phyloP scores from a whole-genome alignment of 2,329 filamentous ascomycete species.

The Botrytis pseudocinerea region DNA sequence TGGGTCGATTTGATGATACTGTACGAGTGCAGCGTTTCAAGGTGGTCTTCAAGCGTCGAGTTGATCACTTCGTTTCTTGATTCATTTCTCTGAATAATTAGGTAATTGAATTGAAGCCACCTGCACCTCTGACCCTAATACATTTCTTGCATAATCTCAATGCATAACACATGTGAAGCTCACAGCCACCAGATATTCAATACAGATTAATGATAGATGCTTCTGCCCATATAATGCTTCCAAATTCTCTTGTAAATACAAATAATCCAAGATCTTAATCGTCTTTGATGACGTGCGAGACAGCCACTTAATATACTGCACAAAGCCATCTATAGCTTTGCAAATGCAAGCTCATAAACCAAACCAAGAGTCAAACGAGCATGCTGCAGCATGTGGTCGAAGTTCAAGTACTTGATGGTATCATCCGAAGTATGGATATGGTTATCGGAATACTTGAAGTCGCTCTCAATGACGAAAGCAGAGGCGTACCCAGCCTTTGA shows the following conservation, averaged over 20 bases:
- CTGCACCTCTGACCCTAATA: neutral
- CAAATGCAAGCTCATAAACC: slow-evolving; percentile 80
- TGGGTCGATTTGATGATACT: neutral
- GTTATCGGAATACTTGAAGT: slow-evolving; percentile 65
- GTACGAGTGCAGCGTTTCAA: neutral
- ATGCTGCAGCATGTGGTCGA: slow-evolving; percentile 91
- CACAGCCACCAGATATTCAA: slow-evolving; percentile 1
- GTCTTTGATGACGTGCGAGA: neutral
- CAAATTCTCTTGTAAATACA: neutral
- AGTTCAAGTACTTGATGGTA: slow-evolving; percentile 70
- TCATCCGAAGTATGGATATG: slow-evolving; percentile 73
- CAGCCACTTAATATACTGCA: neutral
- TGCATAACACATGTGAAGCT: neutral
- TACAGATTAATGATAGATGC: neutral
- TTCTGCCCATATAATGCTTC: neutral
- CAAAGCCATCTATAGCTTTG: slow-evolving; percentile 47
- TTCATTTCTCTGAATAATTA: neutral
- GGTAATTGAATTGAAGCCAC: neutral
- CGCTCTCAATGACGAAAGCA: slow-evolving; percentile 74
- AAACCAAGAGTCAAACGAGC: slow-evolving; percentile 80
- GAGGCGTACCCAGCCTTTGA: slow-evolving; percentile 73
- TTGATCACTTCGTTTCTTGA: neutral
- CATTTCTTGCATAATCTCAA: neutral
- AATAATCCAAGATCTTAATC: neutral
- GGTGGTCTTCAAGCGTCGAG: neutral